These are phyloP conservation scores for Pseudocercospora cruenta DNA, from an alignment of 2,329 filamentous ascomycete genomes.

Conservation along the genomic window DNA sequence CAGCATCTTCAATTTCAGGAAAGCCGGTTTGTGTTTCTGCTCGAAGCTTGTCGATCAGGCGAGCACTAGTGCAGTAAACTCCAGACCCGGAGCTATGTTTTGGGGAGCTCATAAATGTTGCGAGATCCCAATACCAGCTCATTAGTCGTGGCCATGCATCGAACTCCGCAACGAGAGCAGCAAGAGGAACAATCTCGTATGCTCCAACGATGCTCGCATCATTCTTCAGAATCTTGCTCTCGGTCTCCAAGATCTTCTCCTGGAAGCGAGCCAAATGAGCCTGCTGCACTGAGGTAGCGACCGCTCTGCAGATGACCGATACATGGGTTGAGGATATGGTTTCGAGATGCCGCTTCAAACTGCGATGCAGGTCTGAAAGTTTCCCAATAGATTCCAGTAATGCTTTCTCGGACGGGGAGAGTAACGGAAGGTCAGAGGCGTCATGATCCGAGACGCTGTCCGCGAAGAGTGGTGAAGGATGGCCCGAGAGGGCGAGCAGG, in stretches of 20 bases:
- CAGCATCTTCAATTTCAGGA: slow-evolving; percentile 77
- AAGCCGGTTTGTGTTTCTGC: slow-evolving; percentile 84
- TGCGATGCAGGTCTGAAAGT: slow-evolving; percentile 76
- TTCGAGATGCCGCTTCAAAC: slow-evolving; percentile 68
- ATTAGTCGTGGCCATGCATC: slow-evolving; percentile 82
- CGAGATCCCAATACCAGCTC: slow-evolving; percentile 81
- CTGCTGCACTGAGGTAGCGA: slow-evolving; percentile 75
- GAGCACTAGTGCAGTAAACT: slow-evolving; percentile 49
- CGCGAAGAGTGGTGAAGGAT: slow-evolving; percentile 85
- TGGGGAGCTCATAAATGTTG: slow-evolving; percentile 65
- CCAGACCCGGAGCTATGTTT: slow-evolving; percentile 8
- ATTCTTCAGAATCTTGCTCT: slow-evolving; percentile 72
- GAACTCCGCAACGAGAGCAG: slow-evolving; percentile 81
- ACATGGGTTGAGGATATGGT: slow-evolving; percentile 71
- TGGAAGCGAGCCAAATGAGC: slow-evolving; percentile 81
- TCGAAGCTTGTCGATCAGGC: slow-evolving; percentile 76
- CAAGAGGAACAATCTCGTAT: slow-evolving; percentile 90
- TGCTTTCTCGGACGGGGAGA: slow-evolving; percentile 79
- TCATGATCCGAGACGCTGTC: slow-evolving; percentile 23
- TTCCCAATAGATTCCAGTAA: slow-evolving; percentile 76
- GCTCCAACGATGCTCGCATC: slow-evolving; percentile 83
- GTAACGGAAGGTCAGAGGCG: slow-evolving; percentile 50
- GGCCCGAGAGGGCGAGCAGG: slow-evolving; percentile 91
- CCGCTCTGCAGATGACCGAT: slow-evolving; percentile 84
- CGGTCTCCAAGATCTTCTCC: slow-evolving; percentile 80